Evolutionary conservation across 2,329 filamentous ascomycete genomes (phyloP).

Genomic region (Pestalotiopsis sp.): DNA sequence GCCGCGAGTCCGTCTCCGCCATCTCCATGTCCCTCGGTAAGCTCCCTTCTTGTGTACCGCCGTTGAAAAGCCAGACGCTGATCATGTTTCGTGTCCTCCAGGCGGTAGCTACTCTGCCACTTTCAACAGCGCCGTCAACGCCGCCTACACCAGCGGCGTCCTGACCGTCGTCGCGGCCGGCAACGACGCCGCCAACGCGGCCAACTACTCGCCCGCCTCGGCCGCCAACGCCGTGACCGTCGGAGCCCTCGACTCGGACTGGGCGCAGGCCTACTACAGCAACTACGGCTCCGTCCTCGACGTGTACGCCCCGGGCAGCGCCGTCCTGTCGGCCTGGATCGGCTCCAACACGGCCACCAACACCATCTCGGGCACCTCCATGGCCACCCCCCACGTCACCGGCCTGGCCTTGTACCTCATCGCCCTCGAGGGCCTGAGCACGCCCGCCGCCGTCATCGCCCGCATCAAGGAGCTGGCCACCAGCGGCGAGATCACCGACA

Average conservation of each 20-base stretch:
- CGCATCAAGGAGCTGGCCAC: constrained; percentile 7
- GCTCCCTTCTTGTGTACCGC: constrained; percentile 23
- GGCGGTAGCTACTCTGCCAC: constrained; percentile 2
- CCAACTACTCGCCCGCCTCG: constrained; percentile 49
- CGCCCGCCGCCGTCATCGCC: constrained; percentile 7
- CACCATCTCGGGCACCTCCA: constrained; percentile 45
- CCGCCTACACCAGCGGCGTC: constrained; percentile 47
- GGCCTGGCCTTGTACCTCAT: constrained; percentile 46
- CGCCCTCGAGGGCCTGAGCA: constrained; percentile 10
- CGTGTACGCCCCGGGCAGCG: constrained; percentile 35
- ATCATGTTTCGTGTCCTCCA: neutral
- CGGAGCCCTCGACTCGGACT: constrained; percentile 45
- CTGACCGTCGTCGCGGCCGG: constrained; percentile 61
- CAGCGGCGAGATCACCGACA: constrained; percentile 8
- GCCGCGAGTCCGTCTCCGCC: constrained; percentile 43
- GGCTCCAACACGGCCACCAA: constrained; percentile 32
- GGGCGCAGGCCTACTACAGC: constrained; percentile 37
- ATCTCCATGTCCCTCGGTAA: constrained; percentile 58
- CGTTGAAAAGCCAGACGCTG: neutral
- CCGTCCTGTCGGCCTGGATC: constrained; percentile 37
- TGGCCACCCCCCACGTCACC: constrained; percentile 48
- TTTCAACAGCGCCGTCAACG: constrained; percentile 48
- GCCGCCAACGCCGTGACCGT: constrained; percentile 52
- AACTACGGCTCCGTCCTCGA: constrained; percentile 36
- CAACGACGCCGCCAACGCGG: constrained; percentile 44